Evolutionary conservation across 768 basidiomycete species (phyloP), one percentile per base, ranked within the genome.

Genomic region (Clavulina sp.): DNA sequence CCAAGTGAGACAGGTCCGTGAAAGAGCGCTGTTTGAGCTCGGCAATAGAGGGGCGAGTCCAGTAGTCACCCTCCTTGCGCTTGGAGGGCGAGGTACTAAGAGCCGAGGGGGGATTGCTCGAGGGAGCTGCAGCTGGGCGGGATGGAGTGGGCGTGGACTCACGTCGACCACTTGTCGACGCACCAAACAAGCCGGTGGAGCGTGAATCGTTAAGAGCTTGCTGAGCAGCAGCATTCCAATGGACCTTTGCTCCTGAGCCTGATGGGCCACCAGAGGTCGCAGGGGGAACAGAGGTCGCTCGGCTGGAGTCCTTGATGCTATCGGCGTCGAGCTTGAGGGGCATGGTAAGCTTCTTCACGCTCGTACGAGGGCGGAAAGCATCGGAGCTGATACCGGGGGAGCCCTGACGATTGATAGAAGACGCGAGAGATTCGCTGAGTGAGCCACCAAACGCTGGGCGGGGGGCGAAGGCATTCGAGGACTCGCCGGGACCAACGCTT

Each of bases 271-370:
- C n/a, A 16, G 16, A 16, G 1, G 43, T 13, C 9, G 16, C 9
- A 9, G 43, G 43, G 9, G 43, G 43, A 13, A 46, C 13, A 46
- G 43, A 46, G 26, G 43, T 13, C 9, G 43, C 43, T 13, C 43
- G 43, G 16, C 9, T 24, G 26, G 16, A 16, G 26, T 46, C 43
- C 9, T 9, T 28, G 43, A 46, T 9, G 26, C 24, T 9, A 16
- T 46, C 43, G 24, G 9, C 24, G 13, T 46, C 43, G 9, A 46
- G 13, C 13, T 24, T 23, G 28, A 29, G n/a, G n/a, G 54, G 54
- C 55, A 95, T 63, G 33, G 89, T 80, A 53, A 96, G 73, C 62
- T 93, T 93, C 70, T 96, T 96, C 53, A 93, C 86, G 61, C 87
- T 93, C 53, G 81, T 77, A 51, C 83, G 58, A 74, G 66, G 64